Conservation (phyloP, 2,329 filamentous ascomycete genomes). For the Pyrenophora tritici-repentis region DNA sequence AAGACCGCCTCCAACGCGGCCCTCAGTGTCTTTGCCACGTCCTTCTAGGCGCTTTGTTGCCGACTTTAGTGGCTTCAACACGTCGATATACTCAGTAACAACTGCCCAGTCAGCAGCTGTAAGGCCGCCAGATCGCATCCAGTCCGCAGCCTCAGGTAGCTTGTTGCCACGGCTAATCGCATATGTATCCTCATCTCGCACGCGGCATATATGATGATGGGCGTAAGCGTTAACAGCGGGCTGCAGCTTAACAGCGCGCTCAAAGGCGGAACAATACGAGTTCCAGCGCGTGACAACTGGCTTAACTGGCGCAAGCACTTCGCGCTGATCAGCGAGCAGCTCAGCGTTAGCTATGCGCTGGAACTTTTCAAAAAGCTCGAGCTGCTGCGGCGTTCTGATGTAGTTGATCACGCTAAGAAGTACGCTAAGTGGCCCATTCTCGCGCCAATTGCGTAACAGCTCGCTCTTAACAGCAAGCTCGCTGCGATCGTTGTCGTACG, state of each 20-base stretch:
- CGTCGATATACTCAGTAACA: not conserved
- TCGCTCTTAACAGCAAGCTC: too few relatives aligned
- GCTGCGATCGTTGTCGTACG: constrained; percentile 5
- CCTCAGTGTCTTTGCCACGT: not conserved
- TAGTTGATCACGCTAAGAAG: constrained; percentile 7
- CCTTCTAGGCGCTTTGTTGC: not conserved
- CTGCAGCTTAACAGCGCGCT: constrained; percentile 1
- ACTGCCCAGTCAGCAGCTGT: not conserved
- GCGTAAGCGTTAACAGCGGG: not conserved
- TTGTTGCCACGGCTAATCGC: not conserved
- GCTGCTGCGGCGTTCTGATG: constrained; percentile 12
- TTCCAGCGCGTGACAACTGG: constrained; percentile 3
- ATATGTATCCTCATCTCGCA: too few relatives aligned
- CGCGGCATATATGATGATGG: too few relatives aligned
- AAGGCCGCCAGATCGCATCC: constrained; percentile 1
- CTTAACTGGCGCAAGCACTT: not conserved
- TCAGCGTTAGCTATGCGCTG: too few relatives aligned
- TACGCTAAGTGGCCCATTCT: constrained; percentile 2
- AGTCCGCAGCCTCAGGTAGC: not conserved
- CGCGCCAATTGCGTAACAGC: not conserved
- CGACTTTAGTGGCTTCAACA: not conserved
- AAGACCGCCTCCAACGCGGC: too few relatives aligned
- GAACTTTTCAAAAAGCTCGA: constrained; percentile 5
- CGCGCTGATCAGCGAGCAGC: too few relatives aligned
- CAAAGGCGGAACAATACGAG: not conserved